Conservation (phyloP, 1,284 basidiomycete species). For the Mycosarcoma maydis region DNA sequence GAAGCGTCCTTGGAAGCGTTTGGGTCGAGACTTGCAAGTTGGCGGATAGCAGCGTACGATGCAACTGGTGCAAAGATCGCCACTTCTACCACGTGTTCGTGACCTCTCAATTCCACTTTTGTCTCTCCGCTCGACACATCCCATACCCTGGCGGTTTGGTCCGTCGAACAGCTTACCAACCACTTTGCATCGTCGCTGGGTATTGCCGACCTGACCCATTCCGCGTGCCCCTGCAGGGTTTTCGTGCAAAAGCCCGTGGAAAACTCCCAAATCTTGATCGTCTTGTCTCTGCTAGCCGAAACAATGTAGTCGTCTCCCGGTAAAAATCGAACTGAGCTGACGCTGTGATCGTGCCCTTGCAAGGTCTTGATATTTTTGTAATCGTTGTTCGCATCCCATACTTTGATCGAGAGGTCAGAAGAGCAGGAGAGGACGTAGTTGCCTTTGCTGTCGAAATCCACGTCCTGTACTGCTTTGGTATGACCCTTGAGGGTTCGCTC, state of each 20-base stretch:
- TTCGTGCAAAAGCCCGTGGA: conserved; percentile 73
- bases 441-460: conserved; percentile 87
- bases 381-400: conserved; percentile 88
- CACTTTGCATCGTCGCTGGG: conserved; percentile 81
- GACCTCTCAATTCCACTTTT: conserved; percentile 84
- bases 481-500: conserved; percentile 91
- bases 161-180: conserved; percentile 82
- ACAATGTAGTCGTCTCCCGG: conserved; percentile 84
- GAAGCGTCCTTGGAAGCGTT: conserved; percentile 65
- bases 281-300: conserved; percentile 85
- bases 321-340: conserved; percentile 83
- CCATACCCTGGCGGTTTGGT: conserved; percentile 85
- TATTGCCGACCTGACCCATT: conserved; percentile 77
- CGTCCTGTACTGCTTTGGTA: conserved; percentile 85
- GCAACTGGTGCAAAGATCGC: conserved; percentile 81
- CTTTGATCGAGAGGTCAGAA: conserved; percentile 86
- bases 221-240: conserved; percentile 71
- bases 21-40: conserved; percentile 76
- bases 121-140: conserved; percentile 79
- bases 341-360: conserved; percentile 88
- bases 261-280: conserved; percentile 86
- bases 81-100: conserved; percentile 86
- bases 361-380: conserved; percentile 88
- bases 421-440: conserved; percentile 85
- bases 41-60: conserved; percentile 79